Base-by-base conservation (phyloP, 129 eudicot genomes). In the Chrysanthemum lavandulifolium region DNA sequence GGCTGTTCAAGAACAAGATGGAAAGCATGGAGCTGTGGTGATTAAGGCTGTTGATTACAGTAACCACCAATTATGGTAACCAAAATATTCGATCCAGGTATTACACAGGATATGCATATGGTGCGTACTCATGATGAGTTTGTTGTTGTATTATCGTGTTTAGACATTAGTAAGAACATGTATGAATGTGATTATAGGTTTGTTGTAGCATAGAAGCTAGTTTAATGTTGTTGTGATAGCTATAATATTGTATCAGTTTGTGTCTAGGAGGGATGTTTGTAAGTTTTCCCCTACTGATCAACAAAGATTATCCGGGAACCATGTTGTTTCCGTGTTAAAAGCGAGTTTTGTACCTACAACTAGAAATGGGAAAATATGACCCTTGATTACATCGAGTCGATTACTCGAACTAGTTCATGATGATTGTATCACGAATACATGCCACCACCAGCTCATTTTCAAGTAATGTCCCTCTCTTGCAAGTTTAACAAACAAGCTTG, bases 1-100 rank as follows among this genome's bases (percentile, higher is more conserved):
- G 61, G 99, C 99, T 5, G 96, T 94, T 67, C 97, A 94, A 65
- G 99, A 94, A 75, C 86, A 90, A 71, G 93, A 88, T 6, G 89
- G 86, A 50, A 77, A 82, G 16, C 86, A 81, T 12, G 97, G 79
- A 77, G 91, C 93, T 2, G 75, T 94, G 78, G 99, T 94, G 62
- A 90, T 94, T 11, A 86, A 90, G 76, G 94, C 99, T 11, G 91
- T 94, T 65, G 96, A 90, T 68, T 90, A 83, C 55, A 85, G 85
- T 6, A 92, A 93, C 64, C 82, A 48, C 29, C 82, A 53, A 54
- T 10, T 80, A 80, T 21, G 68, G 74, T 47, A 80, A 67, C 50
- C 84, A 83, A 14, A 86, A 93, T 60, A 64, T 88, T 66, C 79
- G 91, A n/a, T 82, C 99, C 0, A 84, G 97, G 69, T 84, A 88